Percentiles rank a stretch among this genome's conserved stretches.
Evolutionary conservation across 208 protist genomes (phyloP).

Genomic region (Wallacemonas sp.): DNA sequence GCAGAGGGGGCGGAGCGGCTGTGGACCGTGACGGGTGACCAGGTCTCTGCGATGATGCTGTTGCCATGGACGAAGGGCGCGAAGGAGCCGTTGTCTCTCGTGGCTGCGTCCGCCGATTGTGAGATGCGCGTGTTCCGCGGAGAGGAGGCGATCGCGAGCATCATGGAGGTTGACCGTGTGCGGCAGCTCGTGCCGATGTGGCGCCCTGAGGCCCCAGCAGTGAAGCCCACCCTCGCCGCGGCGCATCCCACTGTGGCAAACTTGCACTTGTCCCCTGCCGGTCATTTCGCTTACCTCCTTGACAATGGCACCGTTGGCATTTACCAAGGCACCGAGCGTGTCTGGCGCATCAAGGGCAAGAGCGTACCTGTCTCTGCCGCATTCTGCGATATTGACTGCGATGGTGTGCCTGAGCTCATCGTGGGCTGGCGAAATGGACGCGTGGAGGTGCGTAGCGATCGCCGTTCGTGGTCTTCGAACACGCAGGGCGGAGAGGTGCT

Average conservation of each 20-base stretch:
- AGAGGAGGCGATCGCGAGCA: constrained; percentile 81
- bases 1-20: constrained; percentile 83
- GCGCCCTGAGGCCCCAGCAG: constrained; percentile 10
- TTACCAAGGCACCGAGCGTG: constrained; percentile 74
- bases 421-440: constrained; percentile 87
- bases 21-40: constrained; percentile 95
- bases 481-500: constrained; percentile 75
- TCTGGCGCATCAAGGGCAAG: constrained; percentile 90
- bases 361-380: constrained; percentile 72
- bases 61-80: constrained; percentile 56
- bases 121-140: constrained; percentile 92
- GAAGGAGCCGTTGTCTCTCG: constrained; percentile 36
- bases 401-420: constrained; percentile 92
- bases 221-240: constrained; percentile 6
- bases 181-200: constrained; percentile 46
- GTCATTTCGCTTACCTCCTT: constrained; percentile 90
- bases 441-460: constrained; percentile 83
- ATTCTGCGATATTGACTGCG: constrained; percentile 92
- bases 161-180: constrained; percentile 86
- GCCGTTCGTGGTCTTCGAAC: constrained; percentile 20
- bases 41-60: constrained; percentile 86
- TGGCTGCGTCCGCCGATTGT: constrained; percentile 93
- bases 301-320: constrained; percentile 93
- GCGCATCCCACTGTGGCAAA: not conserved
- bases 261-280: constrained; percentile 8